Base-by-base conservation (phyloP, 371 early-diverging fungal genomes). In the Mortierella sp. region DNA sequence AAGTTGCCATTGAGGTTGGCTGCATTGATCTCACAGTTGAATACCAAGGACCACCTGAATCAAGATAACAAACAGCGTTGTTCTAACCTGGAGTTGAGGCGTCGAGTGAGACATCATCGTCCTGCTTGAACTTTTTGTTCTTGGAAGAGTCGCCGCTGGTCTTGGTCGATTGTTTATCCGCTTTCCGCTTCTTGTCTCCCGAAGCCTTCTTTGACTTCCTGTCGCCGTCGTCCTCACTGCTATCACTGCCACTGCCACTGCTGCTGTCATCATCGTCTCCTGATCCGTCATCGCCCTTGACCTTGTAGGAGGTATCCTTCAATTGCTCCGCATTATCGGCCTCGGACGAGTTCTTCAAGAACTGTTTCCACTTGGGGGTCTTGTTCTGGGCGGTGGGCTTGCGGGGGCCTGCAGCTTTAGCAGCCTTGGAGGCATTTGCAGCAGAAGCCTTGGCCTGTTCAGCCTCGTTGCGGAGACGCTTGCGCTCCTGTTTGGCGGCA, bases 291-390 rank as follows among this genome's bases (percentile, higher is more conserved):
- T 83, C 83, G 4, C 79, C 79, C 55, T 83, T 72, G 67, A 83
- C 76, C 41, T 83, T 74, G 68, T 70, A 83, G 1, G 78, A 71
- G 14, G 76, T 78, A 22, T 78, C 73, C 70, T 83, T 83, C 47
- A 83, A 37, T 64, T 72, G 26, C 68, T 83, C 83, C n/a, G 83
- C 78, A 64, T 83, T 83, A 24, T 83, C 83, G 9, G 69, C 73
- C 29, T 83, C 83, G 4, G 82, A 63, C 0, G 83, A 71, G 53
- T 74, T 83, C 64, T 78, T 78, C 76, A 83, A 69, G 64, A 83
- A 83, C 34, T 75, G 78, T 37, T 83, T 83, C 83, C 83, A 83
- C 52, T 83, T 83, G 26, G 78, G 79, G 1, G 72, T 64, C 76
- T 83, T 83, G 70, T 71, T 72, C 55, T 71, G 75, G 24, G 66